phyloP scores from a whole-genome alignment of 2,329 filamentous ascomycete genomes.

The Arthrinium puccinioides region DNA sequence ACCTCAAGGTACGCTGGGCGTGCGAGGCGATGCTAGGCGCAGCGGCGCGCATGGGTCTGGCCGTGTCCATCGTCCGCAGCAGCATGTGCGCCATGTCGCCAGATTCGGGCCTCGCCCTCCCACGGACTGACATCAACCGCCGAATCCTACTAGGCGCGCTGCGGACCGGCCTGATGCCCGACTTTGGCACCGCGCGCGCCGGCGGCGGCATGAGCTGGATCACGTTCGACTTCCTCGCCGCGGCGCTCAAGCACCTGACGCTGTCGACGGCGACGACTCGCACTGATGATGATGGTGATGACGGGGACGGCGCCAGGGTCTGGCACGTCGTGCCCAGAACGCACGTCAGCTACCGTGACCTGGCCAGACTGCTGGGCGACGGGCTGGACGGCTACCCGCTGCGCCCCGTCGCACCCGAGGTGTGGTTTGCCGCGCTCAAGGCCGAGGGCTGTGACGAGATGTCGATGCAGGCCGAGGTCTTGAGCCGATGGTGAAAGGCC shows the following conservation, averaged over 20 bases:
- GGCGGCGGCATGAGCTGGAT: constrained; percentile 2
- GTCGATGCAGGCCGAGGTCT: background rate
- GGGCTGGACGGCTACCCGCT: background rate
- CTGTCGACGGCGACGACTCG: background rate
- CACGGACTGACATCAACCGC: constrained; percentile 1
- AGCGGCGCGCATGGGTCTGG: no score
- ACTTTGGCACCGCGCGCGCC: background rate
- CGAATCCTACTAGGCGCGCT: background rate
- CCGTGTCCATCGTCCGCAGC: no score
- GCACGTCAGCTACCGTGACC: background rate
- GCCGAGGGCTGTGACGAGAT: constrained; percentile 1
- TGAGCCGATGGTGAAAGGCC: background rate
- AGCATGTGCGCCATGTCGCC: constrained; percentile 1
- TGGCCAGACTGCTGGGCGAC: background rate
- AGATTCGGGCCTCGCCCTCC: background rate
- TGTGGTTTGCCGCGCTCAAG: constrained; percentile 1
- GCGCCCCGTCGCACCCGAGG: background rate
- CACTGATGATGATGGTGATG: background rate
- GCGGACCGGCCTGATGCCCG: background rate
- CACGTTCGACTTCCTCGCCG: background rate
- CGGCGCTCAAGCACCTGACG: constrained; percentile 1
- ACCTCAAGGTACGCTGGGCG: no score
- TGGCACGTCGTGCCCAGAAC: background rate
- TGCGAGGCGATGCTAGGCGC: no score
- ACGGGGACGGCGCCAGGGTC: background rate